A percentile compares a stretch with the other conserved stretches of the same genome.
phyloP scores from a whole-genome alignment of 2,329 filamentous ascomycete genomes.

The Tricladium varicosporioides region DNA sequence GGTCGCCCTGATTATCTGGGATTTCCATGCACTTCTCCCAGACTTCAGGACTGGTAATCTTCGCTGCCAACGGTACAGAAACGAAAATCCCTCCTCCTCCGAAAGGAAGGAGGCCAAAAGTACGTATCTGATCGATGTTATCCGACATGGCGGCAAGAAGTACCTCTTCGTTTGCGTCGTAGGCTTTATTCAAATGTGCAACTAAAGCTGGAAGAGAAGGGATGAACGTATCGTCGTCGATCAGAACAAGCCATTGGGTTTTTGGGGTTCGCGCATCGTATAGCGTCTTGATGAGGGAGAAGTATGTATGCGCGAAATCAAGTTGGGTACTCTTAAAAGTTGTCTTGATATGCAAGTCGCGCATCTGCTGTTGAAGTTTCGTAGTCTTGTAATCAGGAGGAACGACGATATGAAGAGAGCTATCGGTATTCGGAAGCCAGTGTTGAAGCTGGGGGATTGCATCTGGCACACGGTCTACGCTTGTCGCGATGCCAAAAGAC shows the following conservation, averaged over 20 bases:
- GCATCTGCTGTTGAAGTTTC: slow-evolving; percentile 13
- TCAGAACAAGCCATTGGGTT: slow-evolving; percentile 28
- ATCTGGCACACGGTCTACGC: slow-evolving; percentile 19
- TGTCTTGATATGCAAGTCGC: slow-evolving; percentile 17
- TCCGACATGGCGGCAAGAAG: slow-evolving; percentile 26
- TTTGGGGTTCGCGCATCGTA: slow-evolving; percentile 22
- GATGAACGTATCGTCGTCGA: slow-evolving; percentile 32
- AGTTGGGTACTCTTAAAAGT: slow-evolving; percentile 13
- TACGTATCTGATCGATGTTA: slow-evolving; percentile 21
- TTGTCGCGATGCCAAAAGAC: slow-evolving; percentile 28
- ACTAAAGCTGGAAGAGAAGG: slow-evolving; percentile 26
- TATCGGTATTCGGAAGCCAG: slow-evolving; percentile 23
- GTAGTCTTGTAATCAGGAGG: slow-evolving; percentile 12
- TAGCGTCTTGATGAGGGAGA: slow-evolving; percentile 26
- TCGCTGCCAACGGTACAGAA: slow-evolving; percentile 24
- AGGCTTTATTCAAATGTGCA: slow-evolving; percentile 18
- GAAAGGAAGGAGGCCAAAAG: slow-evolving; percentile 25
- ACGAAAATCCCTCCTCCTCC: slow-evolving; percentile 31
- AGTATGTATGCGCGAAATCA: slow-evolving; percentile 22
- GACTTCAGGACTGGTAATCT: slow-evolving; percentile 10
- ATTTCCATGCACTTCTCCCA: slow-evolving; percentile 21
- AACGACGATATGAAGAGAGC: slow-evolving; percentile 22
- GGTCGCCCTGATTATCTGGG: slow-evolving; percentile 23
- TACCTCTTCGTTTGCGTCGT: slow-evolving; percentile 17
- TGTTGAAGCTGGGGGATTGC: slow-evolving; percentile 24